Conservation (phyloP, 106 monocot genomes). For the Dendrobium officinale region DNA sequence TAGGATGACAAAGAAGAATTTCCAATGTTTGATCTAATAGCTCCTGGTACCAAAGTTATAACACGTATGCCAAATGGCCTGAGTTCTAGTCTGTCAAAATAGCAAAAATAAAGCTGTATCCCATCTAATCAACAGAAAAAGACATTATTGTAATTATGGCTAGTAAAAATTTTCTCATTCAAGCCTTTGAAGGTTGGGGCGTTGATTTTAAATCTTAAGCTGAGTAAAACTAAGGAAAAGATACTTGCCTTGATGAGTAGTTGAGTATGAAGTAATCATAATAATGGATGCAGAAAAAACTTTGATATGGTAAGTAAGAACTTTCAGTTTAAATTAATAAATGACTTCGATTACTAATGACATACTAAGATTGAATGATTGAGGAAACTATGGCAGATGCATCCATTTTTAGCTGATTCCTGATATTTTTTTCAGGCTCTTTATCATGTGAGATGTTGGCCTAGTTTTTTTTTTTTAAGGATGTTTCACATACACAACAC, state of each 20-base stretch:
- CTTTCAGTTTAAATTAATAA: background rate
- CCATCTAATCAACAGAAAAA: background rate
- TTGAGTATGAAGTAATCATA: background rate
- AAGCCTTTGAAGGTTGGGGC: too few relatives aligned
- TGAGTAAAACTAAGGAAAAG: too few relatives aligned
- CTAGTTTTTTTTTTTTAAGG: too few relatives aligned
- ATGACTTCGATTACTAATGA: background rate
- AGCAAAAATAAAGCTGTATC: background rate
- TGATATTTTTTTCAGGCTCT: background rate
- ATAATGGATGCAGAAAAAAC: background rate
- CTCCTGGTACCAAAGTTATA: constrained; percentile 68
- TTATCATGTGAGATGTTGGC: background rate
- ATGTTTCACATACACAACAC: too few relatives aligned
- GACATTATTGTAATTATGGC: too few relatives aligned
- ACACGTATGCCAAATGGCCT: constrained; percentile 58
- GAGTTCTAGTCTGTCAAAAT: constrained; percentile 53
- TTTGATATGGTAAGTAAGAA: background rate
- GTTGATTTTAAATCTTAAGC: too few relatives aligned
- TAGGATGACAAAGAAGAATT: constrained; percentile 45
- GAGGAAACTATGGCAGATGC: background rate
- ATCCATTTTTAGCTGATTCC: background rate
- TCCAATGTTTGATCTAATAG: constrained; percentile 72
- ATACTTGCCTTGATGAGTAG: background rate
- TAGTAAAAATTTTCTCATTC: too few relatives aligned
- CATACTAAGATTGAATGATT: background rate